phyloP scores from a whole-genome alignment of 2,329 filamentous ascomycete genomes.

The Aspergillus eucalypticola region DNA sequence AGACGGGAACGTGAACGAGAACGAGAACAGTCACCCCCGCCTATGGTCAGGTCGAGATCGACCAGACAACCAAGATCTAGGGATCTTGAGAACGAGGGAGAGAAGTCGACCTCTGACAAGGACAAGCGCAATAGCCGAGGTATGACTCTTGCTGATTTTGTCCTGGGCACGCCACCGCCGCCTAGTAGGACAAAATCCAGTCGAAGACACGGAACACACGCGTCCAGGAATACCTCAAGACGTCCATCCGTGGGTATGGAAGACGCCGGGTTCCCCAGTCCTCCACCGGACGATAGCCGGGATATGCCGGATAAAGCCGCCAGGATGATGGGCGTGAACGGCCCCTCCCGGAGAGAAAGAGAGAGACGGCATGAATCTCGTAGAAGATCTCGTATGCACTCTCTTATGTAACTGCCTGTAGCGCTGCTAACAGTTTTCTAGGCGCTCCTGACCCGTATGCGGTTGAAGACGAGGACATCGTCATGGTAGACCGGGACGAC shows the following conservation, averaged over 20 bases:
- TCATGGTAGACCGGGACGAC: constrained; percentile 58
- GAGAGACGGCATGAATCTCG: constrained; percentile 55
- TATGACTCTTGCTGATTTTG: constrained; percentile 59
- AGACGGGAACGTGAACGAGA: constrained; percentile 47
- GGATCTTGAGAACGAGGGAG: constrained; percentile 57
- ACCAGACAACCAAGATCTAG: constrained; percentile 60
- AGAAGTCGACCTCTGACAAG: constrained; percentile 73
- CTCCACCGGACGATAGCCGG: constrained; percentile 68
- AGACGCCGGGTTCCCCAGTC: constrained; percentile 65
- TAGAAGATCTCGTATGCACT: constrained; percentile 42
- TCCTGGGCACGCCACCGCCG: constrained; percentile 68
- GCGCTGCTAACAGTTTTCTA: constrained; percentile 11
- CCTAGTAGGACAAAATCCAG: constrained; percentile 64
- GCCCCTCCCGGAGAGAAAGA: constrained; percentile 44
- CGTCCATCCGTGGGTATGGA: constrained; percentile 68
- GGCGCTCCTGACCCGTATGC: constrained; percentile 59
- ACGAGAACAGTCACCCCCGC: constrained; percentile 44
- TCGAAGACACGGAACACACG: constrained; percentile 60
- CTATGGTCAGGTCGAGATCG: constrained; percentile 58
- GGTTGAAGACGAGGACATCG: constrained; percentile 64
- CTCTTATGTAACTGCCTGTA: neutral
- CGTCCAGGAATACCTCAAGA: constrained; percentile 58
- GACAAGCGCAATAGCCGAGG: constrained; percentile 58
- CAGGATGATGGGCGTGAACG: constrained; percentile 67
- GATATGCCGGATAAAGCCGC: constrained; percentile 74